A percentile compares a stretch with the other conserved stretches of the same genome.
Conservation (phyloP, 768 basidiomycete species). For the Tulasnella sp. region DNA sequence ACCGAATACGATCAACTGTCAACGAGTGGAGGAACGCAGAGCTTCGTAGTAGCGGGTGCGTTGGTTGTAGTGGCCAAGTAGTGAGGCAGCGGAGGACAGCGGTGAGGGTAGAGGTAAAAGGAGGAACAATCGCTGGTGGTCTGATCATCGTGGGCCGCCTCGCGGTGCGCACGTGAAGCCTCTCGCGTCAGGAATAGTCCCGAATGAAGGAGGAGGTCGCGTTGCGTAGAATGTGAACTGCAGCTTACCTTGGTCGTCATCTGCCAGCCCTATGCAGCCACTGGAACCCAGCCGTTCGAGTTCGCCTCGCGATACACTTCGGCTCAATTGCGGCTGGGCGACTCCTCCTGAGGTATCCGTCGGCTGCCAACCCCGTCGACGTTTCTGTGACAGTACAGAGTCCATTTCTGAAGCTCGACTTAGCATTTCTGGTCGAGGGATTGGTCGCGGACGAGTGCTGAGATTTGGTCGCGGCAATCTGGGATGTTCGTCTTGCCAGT, state of each 20-base stretch:
- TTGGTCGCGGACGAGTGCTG: neutral
- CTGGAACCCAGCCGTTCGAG: neutral
- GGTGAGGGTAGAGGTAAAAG: neutral
- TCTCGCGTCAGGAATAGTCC: neutral
- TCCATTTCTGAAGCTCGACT: neutral
- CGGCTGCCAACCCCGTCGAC: constrained; percentile 1
- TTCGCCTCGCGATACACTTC: neutral
- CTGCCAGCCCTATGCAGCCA: neutral
- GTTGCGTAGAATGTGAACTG: neutral
- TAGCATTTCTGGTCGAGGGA: constrained; percentile 1
- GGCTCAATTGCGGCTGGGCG: neutral
- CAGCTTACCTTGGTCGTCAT: neutral
- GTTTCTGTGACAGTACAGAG: constrained; percentile 4
- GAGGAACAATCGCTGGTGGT: neutral
- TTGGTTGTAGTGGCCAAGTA: neutral
- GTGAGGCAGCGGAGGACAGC: neutral
- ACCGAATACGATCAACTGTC: neutral
- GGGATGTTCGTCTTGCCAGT: neutral
- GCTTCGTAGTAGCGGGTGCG: neutral
- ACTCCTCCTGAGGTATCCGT: neutral
- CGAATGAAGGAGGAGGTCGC: neutral
- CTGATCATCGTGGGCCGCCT: neutral
- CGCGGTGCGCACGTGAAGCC: neutral
- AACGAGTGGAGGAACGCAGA: neutral
- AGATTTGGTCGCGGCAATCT: neutral